These are phyloP conservation scores for Theobroma grandiflorum DNA, from an alignment of 441 rosid genomes.

Conservation along the genomic window DNA sequence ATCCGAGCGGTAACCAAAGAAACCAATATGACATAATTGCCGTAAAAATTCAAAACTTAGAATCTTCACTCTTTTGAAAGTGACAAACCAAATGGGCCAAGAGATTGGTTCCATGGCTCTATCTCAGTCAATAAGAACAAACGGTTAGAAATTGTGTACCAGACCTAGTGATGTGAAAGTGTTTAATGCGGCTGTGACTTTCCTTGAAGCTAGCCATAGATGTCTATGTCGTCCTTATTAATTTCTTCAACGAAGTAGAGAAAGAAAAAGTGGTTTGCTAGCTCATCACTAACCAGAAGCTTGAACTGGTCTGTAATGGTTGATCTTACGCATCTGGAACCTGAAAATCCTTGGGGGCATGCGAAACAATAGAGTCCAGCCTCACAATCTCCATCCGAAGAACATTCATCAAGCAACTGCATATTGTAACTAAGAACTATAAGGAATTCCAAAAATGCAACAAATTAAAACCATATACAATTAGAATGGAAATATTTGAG, in stretches of 20 bases:
- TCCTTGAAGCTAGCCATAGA: background rate
- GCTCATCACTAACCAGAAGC: conserved; percentile 53
- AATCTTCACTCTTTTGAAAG: background rate
- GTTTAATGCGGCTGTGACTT: background rate
- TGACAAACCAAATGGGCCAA: background rate
- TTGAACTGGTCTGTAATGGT: conserved; percentile 65
- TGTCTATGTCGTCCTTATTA: background rate
- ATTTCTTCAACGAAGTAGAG: background rate
- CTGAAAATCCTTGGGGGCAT: conserved; percentile 54
- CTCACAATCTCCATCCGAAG: conserved; percentile 65
- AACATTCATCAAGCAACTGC: conserved; percentile 62
- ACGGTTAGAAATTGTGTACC: background rate
- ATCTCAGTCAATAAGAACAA: background rate
- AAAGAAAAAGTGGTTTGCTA: conserved; percentile 36
- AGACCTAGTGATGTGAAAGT: background rate
- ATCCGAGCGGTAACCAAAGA: too few species aligned
- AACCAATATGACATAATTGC: too few species aligned
- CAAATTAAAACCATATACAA: background rate
- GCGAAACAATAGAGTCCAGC: conserved; percentile 69
- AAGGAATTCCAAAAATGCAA: conserved; percentile 13
- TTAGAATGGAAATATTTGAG: background rate
- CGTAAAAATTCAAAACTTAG: background rate
- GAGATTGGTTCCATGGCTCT: background rate
- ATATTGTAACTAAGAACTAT: conserved; percentile 9
- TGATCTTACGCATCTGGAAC: conserved; percentile 70